Evolutionary conservation across 2,329 filamentous ascomycete genomes (phyloP).

Genomic region (Alternaria atra): DNA sequence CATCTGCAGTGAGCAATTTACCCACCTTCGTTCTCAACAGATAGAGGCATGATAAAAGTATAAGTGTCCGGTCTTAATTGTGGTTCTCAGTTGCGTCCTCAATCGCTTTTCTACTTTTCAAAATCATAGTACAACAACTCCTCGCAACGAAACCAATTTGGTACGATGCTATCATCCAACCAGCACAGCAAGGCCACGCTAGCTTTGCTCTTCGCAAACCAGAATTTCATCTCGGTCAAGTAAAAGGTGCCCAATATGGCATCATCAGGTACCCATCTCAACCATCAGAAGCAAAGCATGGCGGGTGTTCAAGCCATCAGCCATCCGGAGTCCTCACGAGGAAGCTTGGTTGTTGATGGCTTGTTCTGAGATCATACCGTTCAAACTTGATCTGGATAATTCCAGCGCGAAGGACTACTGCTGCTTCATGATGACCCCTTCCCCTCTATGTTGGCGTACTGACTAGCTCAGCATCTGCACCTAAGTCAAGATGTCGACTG

Average conservation of each 20-base stretch:
- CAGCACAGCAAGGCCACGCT: conserved; percentile 12
- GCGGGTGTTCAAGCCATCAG: conserved; percentile 27
- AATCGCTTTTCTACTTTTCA: not conserved
- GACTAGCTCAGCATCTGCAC: conserved; percentile 55
- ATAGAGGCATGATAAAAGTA: not conserved
- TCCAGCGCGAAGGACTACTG: conserved; percentile 83
- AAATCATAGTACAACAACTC: not conserved
- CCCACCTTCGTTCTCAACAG: conserved; percentile 1
- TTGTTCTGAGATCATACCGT: conserved; percentile 63
- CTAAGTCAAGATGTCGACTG: conserved; percentile 72
- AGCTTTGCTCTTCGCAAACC: conserved; percentile 8
- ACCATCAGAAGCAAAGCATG: conserved; percentile 32
- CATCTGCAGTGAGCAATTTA: conserved; percentile 16
- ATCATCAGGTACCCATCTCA: conserved; percentile 32
- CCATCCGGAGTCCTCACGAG: not conserved
- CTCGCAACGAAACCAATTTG: conserved; percentile 1
- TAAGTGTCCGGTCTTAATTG: not conserved
- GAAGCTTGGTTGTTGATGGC: not conserved
- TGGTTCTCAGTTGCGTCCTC: not conserved
- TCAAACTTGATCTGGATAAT: conserved; percentile 88
- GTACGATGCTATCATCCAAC: conserved; percentile 26
- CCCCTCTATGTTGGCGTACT: conserved; percentile 38
- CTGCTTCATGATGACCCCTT: conserved; percentile 65
- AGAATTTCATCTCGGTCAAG: conserved; percentile 19
- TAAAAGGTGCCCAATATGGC: conserved; percentile 15